Evolutionary conservation across 768 basidiomycete genomes (phyloP), one percentile per base, ranked within the genome.

Genomic region (Myochromella boudieri): DNA sequence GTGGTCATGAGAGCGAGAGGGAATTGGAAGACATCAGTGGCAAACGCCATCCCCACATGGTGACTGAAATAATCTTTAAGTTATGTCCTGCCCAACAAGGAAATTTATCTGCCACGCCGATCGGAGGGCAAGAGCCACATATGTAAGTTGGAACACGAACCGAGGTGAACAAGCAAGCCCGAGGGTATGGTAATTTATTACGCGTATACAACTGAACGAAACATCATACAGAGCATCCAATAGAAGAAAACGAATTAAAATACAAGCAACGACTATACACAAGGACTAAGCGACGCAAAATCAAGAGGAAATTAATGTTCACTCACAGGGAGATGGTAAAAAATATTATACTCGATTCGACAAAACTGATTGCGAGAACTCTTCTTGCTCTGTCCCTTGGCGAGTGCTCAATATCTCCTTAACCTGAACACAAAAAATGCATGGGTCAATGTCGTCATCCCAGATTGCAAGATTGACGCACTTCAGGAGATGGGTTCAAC

Each of bases 401-500:
- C 77, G 71, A 0, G 87, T 88, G 15, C 74, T 70, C 3, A 97
- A 72, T 46, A 95, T 93, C 3, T 89, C 83, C 48, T 76, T 78
- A 48, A 94, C 80, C 92, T 95, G 24, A n/a, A 17, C 22, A 21
- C 42, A 12, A 44, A 40, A 10, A 27, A 38, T n/a, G 15, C 27
- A 14, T n/a, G 21, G 20, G 2, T 4, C n/a, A n/a, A 46, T 27
- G 7, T 18, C 50, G 10, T 41, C 43, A 14, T 42, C 17, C 29
- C 44, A 45, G 10, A 21, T n/a, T n/a, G n/a, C n/a, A 17, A 6
- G 0, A 7, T 6, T 26, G 17, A 27, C 80, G 47, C 55, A 87
- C 92, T 74, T 92, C 89, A 12, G 60, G 52, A 3, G 92, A 93
- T 11, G 94, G 95, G 37, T 84, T 74, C 15, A 97, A 69, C 2